Evolutionary conservation across 2,329 filamentous ascomycete genomes (phyloP), one percentile per base, ranked within the genome.

Genomic region (Microcyclospora pomicola): DNA sequence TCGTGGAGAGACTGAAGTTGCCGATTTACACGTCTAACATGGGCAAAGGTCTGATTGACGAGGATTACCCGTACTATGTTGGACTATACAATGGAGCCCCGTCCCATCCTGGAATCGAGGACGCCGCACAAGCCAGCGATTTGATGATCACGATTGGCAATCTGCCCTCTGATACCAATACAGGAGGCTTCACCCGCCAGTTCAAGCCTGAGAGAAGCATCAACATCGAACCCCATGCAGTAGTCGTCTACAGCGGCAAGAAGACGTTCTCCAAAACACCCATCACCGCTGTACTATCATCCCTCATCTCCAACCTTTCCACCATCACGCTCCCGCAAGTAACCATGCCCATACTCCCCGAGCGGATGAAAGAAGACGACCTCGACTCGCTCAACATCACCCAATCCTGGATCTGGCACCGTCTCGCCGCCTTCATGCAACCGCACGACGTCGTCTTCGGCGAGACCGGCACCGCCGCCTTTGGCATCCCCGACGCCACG

Each of bases 41-140:
- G 57, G 61, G 60, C 28, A 66, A 65, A 42, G 56, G 58, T 12
- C 51, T 65, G 29, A 50, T 66, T 14, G 62, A 66, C 41, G 62
- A 65, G 42, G 58, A 54, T 1, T 48, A 61, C 13, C 52, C 54
- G n/a, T 48, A 55, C 34, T 63, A 59, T 37, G 53, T 64, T 12
- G 62, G 62, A 6, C 49, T 61, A 2, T 63, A 62, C 52, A 63
- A 63, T 36, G 64, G 64, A 9, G 47, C 49, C n/a, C 44, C 60
- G 6, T 55, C 59, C 10, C 48, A 49, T 1, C 58, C 59, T 0
- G 63, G 62, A 13, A 50, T 65, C 2, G 48, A 53, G 5, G 51
- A 57, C 27, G 59, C 52, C 3, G 56, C 62, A 11, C 51, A 58
- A 35, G 41, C 45, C 0, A 53, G 53, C 19, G 63, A 67, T 37